Base-by-base conservation (phyloP, 495 filamentous ascomycete genomes). In the Podospora pseudoanserina region DNA sequence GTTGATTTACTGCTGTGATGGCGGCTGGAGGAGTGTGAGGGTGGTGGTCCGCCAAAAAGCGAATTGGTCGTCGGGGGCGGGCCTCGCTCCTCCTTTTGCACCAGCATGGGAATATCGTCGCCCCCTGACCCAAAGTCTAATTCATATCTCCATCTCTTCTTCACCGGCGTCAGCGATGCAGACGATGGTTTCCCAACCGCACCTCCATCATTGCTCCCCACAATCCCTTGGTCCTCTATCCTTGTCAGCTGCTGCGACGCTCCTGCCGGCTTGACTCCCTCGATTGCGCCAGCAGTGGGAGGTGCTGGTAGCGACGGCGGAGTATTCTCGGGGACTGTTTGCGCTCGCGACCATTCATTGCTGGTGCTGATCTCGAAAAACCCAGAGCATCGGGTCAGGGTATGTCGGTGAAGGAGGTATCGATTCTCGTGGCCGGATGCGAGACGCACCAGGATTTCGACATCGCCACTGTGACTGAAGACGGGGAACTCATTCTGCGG, bases 351-450 rank as follows among this genome's bases (percentile, higher is more conserved):
- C 93, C 93, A 97, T 77, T 93, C 91, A 69, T 91, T 89, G 69
- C 88, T 92, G 28, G 91, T 94, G 73, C 91, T 92, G 39, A 92
- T 91, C 79, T 96, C 91, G 79, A 97, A 97, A 80, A 96, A 97
- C 1, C 92, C 93, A 15, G 93, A 96, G 73, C 91, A 94, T 80
- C 95, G 90, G 49, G 90, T 86, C 71, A 97, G 79, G 28, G 93
- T 96, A 72, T 96, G 81, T 55, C 89, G 86, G 78, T 97, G 93
- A 20, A 97, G 86, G 54, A 96, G 85, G 75, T 96, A 97, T 27
- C 91, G 86, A 75, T 88, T 89, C 78, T 94, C 91, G 69, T 90
- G 88, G 53, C 88, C 84, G 62, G 87, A 88, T 23, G 85, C 87
- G 55, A 77, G 78, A 67, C 85, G 83, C 68, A 97, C 88, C 54